phyloP scores from a whole-genome alignment of 2,329 filamentous ascomycete species.

The Apiospora saccharicola region DNA sequence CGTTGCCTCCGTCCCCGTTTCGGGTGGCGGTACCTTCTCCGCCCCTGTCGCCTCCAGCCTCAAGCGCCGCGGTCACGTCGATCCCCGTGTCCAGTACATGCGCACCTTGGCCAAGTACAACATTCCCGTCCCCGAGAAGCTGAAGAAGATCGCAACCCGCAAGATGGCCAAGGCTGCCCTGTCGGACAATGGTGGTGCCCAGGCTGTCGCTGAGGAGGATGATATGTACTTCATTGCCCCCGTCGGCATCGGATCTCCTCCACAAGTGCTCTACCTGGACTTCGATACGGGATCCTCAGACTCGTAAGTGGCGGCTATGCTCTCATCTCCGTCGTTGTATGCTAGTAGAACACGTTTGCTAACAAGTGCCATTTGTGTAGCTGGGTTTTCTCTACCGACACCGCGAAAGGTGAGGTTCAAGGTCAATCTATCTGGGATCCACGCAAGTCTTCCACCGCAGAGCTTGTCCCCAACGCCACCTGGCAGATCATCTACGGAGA shows the following conservation, averaged over 20 bases:
- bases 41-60: conserved; percentile 20
- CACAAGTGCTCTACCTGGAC: conserved; percentile 56
- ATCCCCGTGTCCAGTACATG: conserved; percentile 36
- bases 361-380: conserved; percentile 39
- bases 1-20: conserved; percentile 19
- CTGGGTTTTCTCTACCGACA: conserved; percentile 63
- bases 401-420: conserved; percentile 51
- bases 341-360: background rate
- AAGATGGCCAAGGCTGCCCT: background rate
- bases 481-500: conserved; percentile 60
- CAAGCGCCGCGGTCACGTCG: conserved; percentile 24
- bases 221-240: conserved; percentile 55
- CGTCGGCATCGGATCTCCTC: conserved; percentile 55
- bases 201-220: conserved; percentile 47
- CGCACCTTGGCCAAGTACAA: conserved; percentile 44
- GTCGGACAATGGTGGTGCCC: conserved; percentile 41
- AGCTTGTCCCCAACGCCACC: conserved; percentile 49
- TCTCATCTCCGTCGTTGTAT: background rate
- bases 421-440: conserved; percentile 54
- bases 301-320: conserved; percentile 63
- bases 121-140: conserved; percentile 39
- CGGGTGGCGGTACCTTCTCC: conserved; percentile 1
- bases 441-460: conserved; percentile 53
- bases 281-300: conserved; percentile 64
- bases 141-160: conserved; percentile 36